Conservation (phyloP, 352 stramenopile species). For the Pythium dissotocum region DNA sequence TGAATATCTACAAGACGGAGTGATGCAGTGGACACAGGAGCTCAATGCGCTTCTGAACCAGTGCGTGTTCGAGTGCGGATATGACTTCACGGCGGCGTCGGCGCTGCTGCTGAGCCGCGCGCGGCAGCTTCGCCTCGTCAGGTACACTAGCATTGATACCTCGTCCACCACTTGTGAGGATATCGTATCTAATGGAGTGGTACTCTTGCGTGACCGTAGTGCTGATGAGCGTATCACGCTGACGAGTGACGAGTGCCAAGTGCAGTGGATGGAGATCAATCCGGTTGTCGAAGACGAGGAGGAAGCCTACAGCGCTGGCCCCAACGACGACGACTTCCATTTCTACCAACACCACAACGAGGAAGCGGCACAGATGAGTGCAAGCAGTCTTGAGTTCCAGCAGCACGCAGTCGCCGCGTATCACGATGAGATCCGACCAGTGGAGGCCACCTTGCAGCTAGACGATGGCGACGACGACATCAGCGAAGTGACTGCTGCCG, state of each 20-base stretch:
- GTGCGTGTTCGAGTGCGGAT: constrained; percentile 73
- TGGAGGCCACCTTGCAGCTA: background rate
- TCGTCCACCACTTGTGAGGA: background rate
- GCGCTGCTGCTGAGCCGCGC: constrained; percentile 42
- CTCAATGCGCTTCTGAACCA: constrained; percentile 70
- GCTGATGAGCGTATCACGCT: constrained; percentile 32
- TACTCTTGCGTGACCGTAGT: background rate
- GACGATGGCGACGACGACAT: background rate
- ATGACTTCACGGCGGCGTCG: constrained; percentile 60
- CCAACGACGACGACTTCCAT: constrained; percentile 11
- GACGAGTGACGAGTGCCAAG: constrained; percentile 51
- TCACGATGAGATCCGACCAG: constrained; percentile 10
- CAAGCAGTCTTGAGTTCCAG: background rate
- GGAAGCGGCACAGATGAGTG: background rate
- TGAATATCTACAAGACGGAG: too few species aligned
- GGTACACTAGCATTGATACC: constrained; percentile 24
- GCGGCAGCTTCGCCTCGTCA: constrained; percentile 43
- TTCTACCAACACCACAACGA: constrained; percentile 7
- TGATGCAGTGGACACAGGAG: constrained; percentile 67
- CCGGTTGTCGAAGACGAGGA: constrained; percentile 45
- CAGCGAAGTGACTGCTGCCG: background rate
- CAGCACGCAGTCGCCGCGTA: background rate
- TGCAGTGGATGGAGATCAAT: constrained; percentile 74
- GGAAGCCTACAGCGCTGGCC: constrained; percentile 21
- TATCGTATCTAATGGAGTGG: constrained; percentile 8